These are phyloP conservation scores for Microdochium trichocladiopsis DNA, from an alignment of 2,329 filamentous ascomycete species.

Conservation along the genomic window DNA sequence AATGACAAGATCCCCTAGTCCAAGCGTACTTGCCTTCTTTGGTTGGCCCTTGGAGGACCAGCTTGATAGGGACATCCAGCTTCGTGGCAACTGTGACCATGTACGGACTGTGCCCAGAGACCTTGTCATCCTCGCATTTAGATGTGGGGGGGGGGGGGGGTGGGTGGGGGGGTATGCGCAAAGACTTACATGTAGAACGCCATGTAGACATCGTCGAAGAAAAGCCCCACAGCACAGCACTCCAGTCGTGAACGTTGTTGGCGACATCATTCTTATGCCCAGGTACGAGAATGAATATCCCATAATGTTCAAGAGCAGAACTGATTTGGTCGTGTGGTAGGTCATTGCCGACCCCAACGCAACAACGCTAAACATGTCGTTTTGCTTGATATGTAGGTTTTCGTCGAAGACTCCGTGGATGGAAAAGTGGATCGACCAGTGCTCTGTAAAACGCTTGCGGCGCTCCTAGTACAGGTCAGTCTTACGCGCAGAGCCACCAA, in stretches of 20 bases:
- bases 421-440: constrained; percentile 42
- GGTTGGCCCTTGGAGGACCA: constrained; percentile 68
- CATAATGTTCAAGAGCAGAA: constrained; percentile 71
- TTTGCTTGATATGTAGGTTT: constrained; percentile 45
- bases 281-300: constrained; percentile 84
- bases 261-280: constrained; percentile 76
- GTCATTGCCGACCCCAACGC: constrained; percentile 47
- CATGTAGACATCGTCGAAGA: constrained; percentile 93
- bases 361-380: constrained; percentile 48
- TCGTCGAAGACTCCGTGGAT: constrained; percentile 44
- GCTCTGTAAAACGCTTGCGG: constrained; percentile 39
- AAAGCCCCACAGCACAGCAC: constrained; percentile 71
- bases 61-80: constrained; percentile 87
- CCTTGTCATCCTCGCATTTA: constrained; percentile 10
- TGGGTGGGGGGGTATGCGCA: too few species aligned
- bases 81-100: constrained; percentile 86
- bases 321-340: constrained; percentile 59
- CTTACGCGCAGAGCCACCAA: constrained; percentile 17
- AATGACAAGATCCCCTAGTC: constrained; percentile 88
- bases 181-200: constrained; percentile 74
- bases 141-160: too few species aligned
- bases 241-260: constrained; percentile 78
- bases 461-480: constrained; percentile 36
- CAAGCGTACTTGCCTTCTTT: constrained; percentile 71
- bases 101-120: constrained; percentile 47